Evolutionary conservation across 1,284 basidiomycete species (phyloP).

Genomic region (Ganoderma meredithae): DNA sequence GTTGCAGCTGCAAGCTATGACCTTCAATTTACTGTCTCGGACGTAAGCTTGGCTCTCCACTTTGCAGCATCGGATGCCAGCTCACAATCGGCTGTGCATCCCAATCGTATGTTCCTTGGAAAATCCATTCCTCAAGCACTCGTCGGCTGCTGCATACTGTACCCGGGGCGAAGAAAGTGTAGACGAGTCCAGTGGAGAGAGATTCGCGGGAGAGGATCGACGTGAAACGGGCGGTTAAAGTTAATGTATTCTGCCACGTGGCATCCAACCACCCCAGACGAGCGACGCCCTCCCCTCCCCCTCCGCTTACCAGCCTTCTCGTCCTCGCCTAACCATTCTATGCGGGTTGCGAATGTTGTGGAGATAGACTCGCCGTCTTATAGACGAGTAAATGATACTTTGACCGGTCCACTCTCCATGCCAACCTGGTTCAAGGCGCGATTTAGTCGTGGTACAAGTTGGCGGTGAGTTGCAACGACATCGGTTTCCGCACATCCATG

Average conservation of each 20-base stretch:
- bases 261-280: background rate
- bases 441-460: background rate
- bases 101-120: background rate
- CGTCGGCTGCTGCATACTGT: background rate
- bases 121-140: too few species aligned
- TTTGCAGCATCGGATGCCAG: too few species aligned
- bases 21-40: too few species aligned
- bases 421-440: background rate
- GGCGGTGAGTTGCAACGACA: background rate
- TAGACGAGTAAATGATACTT: background rate
- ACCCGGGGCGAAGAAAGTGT: background rate
- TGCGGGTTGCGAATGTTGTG: background rate
- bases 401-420: background rate
- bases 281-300: too few species aligned
- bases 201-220: too few species aligned
- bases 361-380: too few species aligned
- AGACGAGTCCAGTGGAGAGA: background rate
- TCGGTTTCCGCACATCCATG: too few species aligned
- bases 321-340: background rate
- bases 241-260: background rate
- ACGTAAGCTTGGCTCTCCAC: too few species aligned
- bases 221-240: background rate
- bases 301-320: background rate
- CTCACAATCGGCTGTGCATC: background rate
- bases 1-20: too few species aligned